A percentile compares a stretch with the other conserved stretches of the same genome.
phyloP scores from a whole-genome alignment of 768 basidiomycete species.

The Suillus spraguei region DNA sequence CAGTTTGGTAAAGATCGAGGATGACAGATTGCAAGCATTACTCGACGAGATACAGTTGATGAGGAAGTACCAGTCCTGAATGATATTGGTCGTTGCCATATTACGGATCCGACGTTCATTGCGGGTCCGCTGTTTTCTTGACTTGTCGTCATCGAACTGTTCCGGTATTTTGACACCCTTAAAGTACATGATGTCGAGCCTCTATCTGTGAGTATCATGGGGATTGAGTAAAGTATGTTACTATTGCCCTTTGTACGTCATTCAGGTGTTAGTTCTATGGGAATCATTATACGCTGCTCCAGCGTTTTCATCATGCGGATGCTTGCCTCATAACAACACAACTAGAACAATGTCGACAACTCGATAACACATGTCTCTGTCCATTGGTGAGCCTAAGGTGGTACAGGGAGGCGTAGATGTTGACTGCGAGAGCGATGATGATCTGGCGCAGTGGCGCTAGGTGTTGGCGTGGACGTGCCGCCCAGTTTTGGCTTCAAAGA shows the following conservation, averaged over 20 bases:
- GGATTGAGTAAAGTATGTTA: background rate
- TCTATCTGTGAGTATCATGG: background rate
- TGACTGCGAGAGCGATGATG: no score
- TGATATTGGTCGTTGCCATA: background rate
- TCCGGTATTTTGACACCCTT: background rate
- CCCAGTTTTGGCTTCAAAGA: no score
- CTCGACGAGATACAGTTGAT: slow-evolving; percentile 89
- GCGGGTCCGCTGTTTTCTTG: background rate
- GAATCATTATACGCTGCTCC: background rate
- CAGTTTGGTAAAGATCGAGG: slow-evolving; percentile 78
- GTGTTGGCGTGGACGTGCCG: no score
- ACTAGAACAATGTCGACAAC: background rate
- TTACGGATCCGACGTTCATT: background rate
- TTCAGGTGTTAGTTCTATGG: background rate
- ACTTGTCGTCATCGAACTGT: background rate
- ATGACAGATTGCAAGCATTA: slow-evolving; percentile 79
- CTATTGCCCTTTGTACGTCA: background rate
- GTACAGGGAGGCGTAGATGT: no score
- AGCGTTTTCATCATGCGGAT: background rate
- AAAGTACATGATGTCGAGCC: background rate
- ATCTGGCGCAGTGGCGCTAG: no score
- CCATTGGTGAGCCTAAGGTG: background rate
- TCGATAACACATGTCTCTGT: background rate
- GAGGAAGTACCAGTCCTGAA: slow-evolving; percentile 84
- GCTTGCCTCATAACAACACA: background rate